Evolutionary conservation across 1,284 basidiomycete genomes (phyloP), one percentile per base, ranked within the genome.

Genomic region (Heliocybe sulcata): DNA sequence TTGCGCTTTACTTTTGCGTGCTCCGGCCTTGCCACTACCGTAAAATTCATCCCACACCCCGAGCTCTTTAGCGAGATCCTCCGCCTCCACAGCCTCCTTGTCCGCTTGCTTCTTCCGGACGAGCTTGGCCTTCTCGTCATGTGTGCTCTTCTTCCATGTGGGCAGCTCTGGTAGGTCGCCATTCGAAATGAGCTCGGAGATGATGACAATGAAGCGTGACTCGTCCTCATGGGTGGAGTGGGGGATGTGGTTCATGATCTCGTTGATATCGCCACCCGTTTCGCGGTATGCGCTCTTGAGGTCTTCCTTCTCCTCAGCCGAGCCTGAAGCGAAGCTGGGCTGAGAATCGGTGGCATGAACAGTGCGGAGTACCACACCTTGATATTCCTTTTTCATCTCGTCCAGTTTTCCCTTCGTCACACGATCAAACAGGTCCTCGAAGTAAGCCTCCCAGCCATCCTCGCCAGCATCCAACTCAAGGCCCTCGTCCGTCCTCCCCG

Each of bases 1-100:
- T 51, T 64, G 58, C 20, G 53, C 62, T 51, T 69, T 69, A 45
- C 72, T 72, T 63, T 81, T 82, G 57, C 84, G 76, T 48, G 81
- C 73, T 14, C 85, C 83, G 19, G 80, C 74, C 70, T 87, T 88
- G 3, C 89, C 92, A 57, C 74, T 82, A 1, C 92, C 94, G 65
- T 91, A 97, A 64, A 98, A 95, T 67, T 97, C 93, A 57, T 97
- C 94, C 88, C 92, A 94, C 8, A 97, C 90, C 11, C 93, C 94
- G 16, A 98, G 72, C 62, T 94, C 92, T 63, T 85, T 91, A 0
- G 94, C 94, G 22, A 88, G 71, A 48, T 82, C 76, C 67, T 97
- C 94, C 1, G 94, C 94, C 64, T 96, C 92, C 53, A 75, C 73
- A 0, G 92, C 91, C 69, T 95, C 92, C 66, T 84, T 85, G 59